Conservation (phyloP, 768 basidiomycete genomes). For the Boletus speciosus region DNA sequence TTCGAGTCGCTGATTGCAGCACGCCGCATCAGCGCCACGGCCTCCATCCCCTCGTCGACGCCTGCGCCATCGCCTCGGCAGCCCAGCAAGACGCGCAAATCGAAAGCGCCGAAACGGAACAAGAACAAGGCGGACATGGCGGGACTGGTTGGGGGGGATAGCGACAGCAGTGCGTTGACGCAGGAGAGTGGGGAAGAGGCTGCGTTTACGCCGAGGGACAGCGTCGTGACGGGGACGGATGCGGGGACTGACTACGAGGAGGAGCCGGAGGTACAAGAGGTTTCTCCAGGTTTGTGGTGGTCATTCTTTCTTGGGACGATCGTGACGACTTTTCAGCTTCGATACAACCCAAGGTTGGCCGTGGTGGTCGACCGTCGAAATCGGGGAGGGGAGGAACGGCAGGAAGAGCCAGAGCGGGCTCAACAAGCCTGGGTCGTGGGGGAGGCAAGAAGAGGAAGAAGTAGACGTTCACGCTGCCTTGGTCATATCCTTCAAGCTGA, state of each 20-base stretch:
- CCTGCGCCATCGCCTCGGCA: conserved; percentile 54
- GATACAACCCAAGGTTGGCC: conserved; percentile 19
- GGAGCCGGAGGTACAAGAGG: conserved; percentile 61
- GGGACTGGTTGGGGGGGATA: conserved; percentile 76
- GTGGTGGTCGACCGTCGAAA: conserved; percentile 29
- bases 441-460: conserved; percentile 32
- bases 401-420: conserved; percentile 28
- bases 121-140: conserved; percentile 54
- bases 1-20: conserved; percentile 58
- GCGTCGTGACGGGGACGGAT: conserved; percentile 69
- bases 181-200: conserved; percentile 79
- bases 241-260: conserved; percentile 70
- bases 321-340: conserved; percentile 18
- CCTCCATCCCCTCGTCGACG: conserved; percentile 50
- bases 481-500: not conserved
- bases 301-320: not conserved
- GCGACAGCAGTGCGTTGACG: conserved; percentile 80
- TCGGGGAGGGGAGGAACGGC: conserved; percentile 20
- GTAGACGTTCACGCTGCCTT: conserved; percentile 12
- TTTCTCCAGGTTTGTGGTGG: conserved; percentile 51
- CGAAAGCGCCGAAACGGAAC: conserved; percentile 46
- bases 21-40: conserved; percentile 62
- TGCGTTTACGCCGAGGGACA: conserved; percentile 58
- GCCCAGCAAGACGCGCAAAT: conserved; percentile 35
- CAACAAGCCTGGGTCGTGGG: conserved; percentile 22